Base-by-base conservation (phyloP, 352 stramenopile species). In the Phytophthora melonis region DNA sequence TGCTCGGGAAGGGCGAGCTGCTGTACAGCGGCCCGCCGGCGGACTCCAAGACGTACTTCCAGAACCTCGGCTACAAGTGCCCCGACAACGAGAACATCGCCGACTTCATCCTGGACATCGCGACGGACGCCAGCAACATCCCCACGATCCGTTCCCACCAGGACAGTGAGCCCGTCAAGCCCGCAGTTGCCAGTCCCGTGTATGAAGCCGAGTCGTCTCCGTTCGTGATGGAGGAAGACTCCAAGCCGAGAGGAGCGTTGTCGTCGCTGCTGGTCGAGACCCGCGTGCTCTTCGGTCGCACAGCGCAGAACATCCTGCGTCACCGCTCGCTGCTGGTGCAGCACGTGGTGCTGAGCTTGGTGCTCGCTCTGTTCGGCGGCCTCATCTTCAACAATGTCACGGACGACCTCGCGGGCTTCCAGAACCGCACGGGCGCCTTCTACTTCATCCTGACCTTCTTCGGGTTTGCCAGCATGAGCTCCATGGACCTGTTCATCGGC, bases 361-460 rank as follows among this genome's bases (percentile, higher is more conserved):
- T 76, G 41, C 74, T 96, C 13, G 87, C 81, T 45, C 66, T 96
- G 9, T 84, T 92, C 57, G 84, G 80, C 13, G 89, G 87, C 0
- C 49, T 93, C 8, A 93, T 94, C 64, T 96, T 96, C 73, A 90
- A 92, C 58, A 78, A 93, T 63, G 87, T 96, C 55, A 89, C 88
- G 30, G 89, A 93, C 57, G 87, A 96, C 52, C 80, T 96, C 18
- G 89, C 89, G 36, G 89, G 89, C 1, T 96, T 96, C 69, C 89
- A 94, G 63, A 96, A 96, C 63, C 87, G 89, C 62, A 94, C 84
- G 57, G 89, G 87, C 36, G 87, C 89, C 19, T 96, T 96, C 63
- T 93, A 90, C 79, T 96, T 96, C 59, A 91, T 93, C 53, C 72
- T 96, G 64, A 96, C 87, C 14, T 94, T 96, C 58, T 96, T 96